Evolutionary conservation across 768 basidiomycete species (phyloP), one percentile per base, ranked within the genome.

Genomic region (Scleroderma bovista): DNA sequence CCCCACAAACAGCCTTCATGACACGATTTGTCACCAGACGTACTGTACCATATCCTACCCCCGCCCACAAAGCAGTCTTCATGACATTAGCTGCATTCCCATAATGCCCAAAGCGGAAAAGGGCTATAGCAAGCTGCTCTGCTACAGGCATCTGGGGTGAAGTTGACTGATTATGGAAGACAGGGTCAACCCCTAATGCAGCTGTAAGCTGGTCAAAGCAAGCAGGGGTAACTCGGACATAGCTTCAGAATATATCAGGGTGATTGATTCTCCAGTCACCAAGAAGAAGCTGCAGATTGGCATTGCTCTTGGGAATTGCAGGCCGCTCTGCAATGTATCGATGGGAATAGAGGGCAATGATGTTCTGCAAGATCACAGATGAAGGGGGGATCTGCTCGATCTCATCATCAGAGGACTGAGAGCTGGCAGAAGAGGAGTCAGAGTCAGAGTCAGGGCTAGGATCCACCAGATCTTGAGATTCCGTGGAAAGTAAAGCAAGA

Each of bases 101-200:
- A 57, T 60, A 58, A 48, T 73, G 72, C 0, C 75, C 71, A 57
- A 74, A 72, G 1, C 65, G 57, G 42, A 63, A 73, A 8, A 75
- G 68, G 10, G 65, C 47, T 20, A 75, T 67, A 1, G 70, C 71
- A 11, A 75, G 51, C 46, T 75, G 71, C 26, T 29, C 26, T 5
- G 26, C 37, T 17, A 39, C 38, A 39, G 38, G 38, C 17, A 39
- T 39, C 38, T 39, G 38, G 38, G 38, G 38, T 17, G 19, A 2
- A 38, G 2, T 38, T 17, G 38, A 39, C 17, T 39, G 17, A 9
- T 39, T 39, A 6, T 39, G 38, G 9, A 39, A 39, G 2, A 39
- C 17, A 20, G 38, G 38, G 20, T 39, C 17, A 9, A 10, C 11
- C 5, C 12, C 8, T 20, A 39, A 20, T 15, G 19, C 9, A 8